Evolutionary conservation across 75 land plant genomes (phyloP).

Genomic region (Selaginella moellendorffii): DNA sequence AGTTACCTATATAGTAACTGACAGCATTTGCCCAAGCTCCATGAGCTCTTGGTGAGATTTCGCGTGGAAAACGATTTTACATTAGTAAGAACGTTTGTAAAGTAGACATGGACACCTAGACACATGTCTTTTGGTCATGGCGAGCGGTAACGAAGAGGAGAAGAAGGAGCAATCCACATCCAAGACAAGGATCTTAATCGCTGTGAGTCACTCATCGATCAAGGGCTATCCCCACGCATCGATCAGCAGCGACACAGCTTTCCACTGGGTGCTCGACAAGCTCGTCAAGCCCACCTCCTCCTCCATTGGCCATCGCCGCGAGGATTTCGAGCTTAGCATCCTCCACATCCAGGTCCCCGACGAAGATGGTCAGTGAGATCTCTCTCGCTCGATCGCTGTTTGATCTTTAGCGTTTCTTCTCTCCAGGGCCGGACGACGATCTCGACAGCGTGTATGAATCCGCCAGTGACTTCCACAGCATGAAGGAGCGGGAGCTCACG

Average conservation of each 20-base stretch:
- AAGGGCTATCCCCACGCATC: slow-evolving; percentile 80
- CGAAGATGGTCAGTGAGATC: slow-evolving; percentile 59
- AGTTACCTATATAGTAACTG: too few species aligned
- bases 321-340: slow-evolving; percentile 53
- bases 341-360: slow-evolving; percentile 77
- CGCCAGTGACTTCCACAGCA: slow-evolving; percentile 41
- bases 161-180: slow-evolving; percentile 17
- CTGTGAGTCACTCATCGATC: slow-evolving; percentile 60
- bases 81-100: too few species aligned
- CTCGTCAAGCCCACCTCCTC: slow-evolving; percentile 40
- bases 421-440: slow-evolving; percentile 64
- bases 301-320: not conserved
- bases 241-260: slow-evolving; percentile 65
- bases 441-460: slow-evolving; percentile 70
- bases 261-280: slow-evolving; percentile 62
- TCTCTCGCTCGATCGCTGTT: too few species aligned
- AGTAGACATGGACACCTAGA: too few species aligned
- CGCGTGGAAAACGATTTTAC: too few species aligned
- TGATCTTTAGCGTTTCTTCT: too few species aligned
- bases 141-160: too few species aligned
- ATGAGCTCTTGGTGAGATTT: too few species aligned
- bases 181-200: slow-evolving; percentile 50
- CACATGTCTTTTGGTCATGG: too few species aligned
- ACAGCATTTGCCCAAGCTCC: too few species aligned
- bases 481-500: slow-evolving; percentile 27